A percentile compares a stretch with the other conserved stretches of the same genome.
These are phyloP conservation scores for Talaromyces sp. DNA, from an alignment of 2,329 filamentous ascomycete genomes.

Conservation along the genomic window DNA sequence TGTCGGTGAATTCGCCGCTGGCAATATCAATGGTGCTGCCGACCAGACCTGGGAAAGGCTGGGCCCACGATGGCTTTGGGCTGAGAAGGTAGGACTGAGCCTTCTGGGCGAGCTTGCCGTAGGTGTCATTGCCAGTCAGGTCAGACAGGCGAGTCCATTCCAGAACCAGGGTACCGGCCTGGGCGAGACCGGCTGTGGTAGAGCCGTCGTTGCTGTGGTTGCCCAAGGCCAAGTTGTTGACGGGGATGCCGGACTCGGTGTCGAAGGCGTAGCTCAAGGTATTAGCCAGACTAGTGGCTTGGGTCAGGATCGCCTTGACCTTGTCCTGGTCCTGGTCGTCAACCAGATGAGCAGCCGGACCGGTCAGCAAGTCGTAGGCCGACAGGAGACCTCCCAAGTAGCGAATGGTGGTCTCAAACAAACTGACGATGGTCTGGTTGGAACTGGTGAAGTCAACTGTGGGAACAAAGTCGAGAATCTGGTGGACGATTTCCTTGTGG, in stretches of 20 bases:
- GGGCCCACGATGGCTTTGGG: conserved; percentile 55
- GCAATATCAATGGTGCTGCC: conserved; percentile 61
- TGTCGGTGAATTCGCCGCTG: conserved; percentile 62
- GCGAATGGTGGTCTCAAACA: conserved; percentile 88
- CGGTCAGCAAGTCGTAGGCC: conserved; percentile 61
- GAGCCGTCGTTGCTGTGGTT: conserved; percentile 47
- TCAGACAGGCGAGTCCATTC: conserved; percentile 82
- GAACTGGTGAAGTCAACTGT: conserved; percentile 65
- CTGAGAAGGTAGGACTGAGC: conserved; percentile 65
- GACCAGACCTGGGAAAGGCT: conserved; percentile 72
- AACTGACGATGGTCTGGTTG: conserved; percentile 50
- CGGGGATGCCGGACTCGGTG: conserved; percentile 67
- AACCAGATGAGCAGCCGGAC: conserved; percentile 53
- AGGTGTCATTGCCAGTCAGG: conserved; percentile 61
- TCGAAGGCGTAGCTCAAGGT: conserved; percentile 72
- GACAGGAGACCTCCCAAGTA: conserved; percentile 78
- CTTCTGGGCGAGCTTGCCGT: conserved; percentile 60
- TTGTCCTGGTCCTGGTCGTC: conserved; percentile 36
- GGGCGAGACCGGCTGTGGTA: conserved; percentile 65
- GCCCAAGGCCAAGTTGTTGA: conserved; percentile 60
- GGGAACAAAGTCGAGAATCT: conserved; percentile 66
- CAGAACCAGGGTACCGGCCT: conserved; percentile 69
- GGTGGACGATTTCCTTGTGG: conserved; percentile 58
- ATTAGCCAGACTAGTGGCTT: conserved; percentile 65
- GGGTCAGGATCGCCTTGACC: conserved; percentile 57